Percentiles rank a stretch among this genome's conserved stretches.
phyloP scores from a whole-genome alignment of 73 alveolate species.

The Paramecium caudatum region DNA sequence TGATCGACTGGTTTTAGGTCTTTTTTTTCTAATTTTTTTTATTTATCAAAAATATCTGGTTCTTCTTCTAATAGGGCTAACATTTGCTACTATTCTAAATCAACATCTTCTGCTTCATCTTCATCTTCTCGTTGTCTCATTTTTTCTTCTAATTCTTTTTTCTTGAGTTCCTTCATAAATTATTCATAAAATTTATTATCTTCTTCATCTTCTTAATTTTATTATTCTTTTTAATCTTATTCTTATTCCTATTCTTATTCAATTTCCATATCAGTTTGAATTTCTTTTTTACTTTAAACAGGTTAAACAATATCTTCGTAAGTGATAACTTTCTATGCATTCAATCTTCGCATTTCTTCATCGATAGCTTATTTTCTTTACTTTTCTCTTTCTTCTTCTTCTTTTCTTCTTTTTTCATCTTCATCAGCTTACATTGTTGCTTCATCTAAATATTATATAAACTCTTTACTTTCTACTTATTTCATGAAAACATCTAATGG shows the following conservation, averaged over 20 bases:
- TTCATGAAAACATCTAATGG: conserved; percentile 89
- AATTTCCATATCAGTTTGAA: conserved; percentile 73
- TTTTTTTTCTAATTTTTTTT: conserved; percentile 89
- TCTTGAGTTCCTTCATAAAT: conserved; percentile 70
- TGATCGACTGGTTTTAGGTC: conserved; percentile 88
- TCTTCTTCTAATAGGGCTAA: conserved; percentile 87
- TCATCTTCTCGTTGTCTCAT: conserved; percentile 77
- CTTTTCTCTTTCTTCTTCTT: conserved; percentile 74
- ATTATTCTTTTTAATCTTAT: conserved; percentile 61
- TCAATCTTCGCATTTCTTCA: conserved; percentile 56
- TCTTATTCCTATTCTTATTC: not conserved
- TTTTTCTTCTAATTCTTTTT: conserved; percentile 63
- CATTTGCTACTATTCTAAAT: conserved; percentile 87
- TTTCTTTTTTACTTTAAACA: conserved; percentile 69
- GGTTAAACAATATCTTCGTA: conserved; percentile 65
- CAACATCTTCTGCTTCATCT: conserved; percentile 92
- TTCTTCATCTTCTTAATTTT: conserved; percentile 72
- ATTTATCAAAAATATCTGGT: conserved; percentile 89
- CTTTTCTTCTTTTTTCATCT: conserved; percentile 76
- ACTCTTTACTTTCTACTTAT: conserved; percentile 74
- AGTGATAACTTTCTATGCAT: conserved; percentile 71
- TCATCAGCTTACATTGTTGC: conserved; percentile 76
- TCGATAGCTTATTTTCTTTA: conserved; percentile 66
- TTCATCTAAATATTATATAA: conserved; percentile 66
- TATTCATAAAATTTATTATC: conserved; percentile 74